These are phyloP conservation scores for Lactarius hatsudake DNA, from an alignment of 768 basidiomycete species.

Conservation along the genomic window DNA sequence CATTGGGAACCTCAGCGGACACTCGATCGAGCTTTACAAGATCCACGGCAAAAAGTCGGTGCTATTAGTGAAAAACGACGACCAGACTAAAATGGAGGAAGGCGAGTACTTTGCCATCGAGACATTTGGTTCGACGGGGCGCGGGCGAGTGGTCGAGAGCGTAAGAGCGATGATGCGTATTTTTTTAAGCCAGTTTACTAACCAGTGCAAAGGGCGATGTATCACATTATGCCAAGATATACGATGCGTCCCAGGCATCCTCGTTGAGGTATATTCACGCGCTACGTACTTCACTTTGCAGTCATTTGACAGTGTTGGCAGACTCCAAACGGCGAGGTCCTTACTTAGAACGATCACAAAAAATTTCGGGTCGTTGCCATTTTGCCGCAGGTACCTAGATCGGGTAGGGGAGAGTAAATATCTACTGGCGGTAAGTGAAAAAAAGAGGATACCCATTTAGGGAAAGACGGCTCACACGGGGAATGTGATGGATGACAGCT, in stretches of 20 bases:
- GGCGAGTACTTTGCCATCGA: slow-evolving; percentile 99
- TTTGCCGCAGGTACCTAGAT: slow-evolving; percentile 93
- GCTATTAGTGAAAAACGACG: slow-evolving; percentile 82
- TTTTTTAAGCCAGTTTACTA: neutral
- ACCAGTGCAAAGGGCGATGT: slow-evolving; percentile 66
- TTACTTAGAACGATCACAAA: slow-evolving; percentile 84
- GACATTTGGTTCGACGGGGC: slow-evolving; percentile 97
- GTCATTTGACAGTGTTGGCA: slow-evolving; percentile 32
- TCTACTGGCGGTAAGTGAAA: slow-evolving; percentile 69
- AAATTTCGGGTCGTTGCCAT: slow-evolving; percentile 94
- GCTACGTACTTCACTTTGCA: slow-evolving; percentile 2
- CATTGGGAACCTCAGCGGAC: slow-evolving; percentile 92
- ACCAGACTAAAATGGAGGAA: slow-evolving; percentile 97
- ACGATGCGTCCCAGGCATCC: slow-evolving; percentile 64
- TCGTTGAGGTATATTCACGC: slow-evolving; percentile 54
- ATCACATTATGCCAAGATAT: slow-evolving; percentile 84
- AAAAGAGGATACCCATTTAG: neutral
- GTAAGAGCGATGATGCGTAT: slow-evolving; percentile 39
- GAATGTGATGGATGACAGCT: slow-evolving; percentile 46
- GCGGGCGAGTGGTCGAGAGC: slow-evolving; percentile 81
- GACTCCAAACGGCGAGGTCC: slow-evolving; percentile 80
- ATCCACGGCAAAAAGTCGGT: slow-evolving; percentile 96
- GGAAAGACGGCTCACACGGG: slow-evolving; percentile 2
- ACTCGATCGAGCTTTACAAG: slow-evolving; percentile 85
- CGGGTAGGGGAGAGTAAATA: slow-evolving; percentile 91